Evolutionary conservation across 768 basidiomycete genomes (phyloP).

Genomic region (Trametes meyenii): DNA sequence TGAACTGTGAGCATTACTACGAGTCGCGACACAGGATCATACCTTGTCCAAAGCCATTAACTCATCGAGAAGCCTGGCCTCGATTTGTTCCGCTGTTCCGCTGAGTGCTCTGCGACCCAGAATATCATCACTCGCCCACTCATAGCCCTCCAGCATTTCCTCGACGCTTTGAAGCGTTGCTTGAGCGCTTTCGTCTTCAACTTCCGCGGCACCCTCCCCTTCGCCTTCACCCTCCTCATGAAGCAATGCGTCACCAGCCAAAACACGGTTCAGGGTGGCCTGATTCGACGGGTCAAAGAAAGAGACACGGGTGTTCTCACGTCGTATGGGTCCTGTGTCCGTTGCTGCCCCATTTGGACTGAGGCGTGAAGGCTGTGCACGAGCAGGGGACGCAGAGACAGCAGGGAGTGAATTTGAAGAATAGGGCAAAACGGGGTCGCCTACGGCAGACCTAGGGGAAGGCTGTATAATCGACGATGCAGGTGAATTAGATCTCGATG

Average conservation of each 20-base stretch:
- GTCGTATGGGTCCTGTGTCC: conserved; percentile 45
- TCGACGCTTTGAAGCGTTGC: conserved; percentile 91
- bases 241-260: conserved; percentile 43
- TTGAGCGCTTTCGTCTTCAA: conserved; percentile 60
- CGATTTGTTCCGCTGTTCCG: conserved; percentile 88
- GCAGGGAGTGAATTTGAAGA: neutral
- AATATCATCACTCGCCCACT: conserved; percentile 89
- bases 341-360: conserved; percentile 15
- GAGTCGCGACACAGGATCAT: too few species aligned
- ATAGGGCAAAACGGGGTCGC: conserved; percentile 2
- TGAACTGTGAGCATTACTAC: neutral
- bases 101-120: conserved; percentile 62
- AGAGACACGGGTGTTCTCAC: conserved; percentile 74
- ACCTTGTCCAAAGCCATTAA: conserved; percentile 94
- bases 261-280: conserved; percentile 67
- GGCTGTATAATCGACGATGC: conserved; percentile 15
- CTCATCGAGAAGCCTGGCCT: conserved; percentile 87
- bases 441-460: conserved; percentile 21
- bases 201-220: conserved; percentile 43
- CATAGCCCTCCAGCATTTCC: conserved; percentile 98
- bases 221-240: conserved; percentile 48
- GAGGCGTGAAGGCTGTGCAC: conserved; percentile 8
- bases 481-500: conserved; percentile 12
- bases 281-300: conserved; percentile 85
- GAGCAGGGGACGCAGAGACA: conserved; percentile 3